phyloP scores from a whole-genome alignment of 371 early-diverging fungal genomes.

The Sporodiniella umbellata region DNA sequence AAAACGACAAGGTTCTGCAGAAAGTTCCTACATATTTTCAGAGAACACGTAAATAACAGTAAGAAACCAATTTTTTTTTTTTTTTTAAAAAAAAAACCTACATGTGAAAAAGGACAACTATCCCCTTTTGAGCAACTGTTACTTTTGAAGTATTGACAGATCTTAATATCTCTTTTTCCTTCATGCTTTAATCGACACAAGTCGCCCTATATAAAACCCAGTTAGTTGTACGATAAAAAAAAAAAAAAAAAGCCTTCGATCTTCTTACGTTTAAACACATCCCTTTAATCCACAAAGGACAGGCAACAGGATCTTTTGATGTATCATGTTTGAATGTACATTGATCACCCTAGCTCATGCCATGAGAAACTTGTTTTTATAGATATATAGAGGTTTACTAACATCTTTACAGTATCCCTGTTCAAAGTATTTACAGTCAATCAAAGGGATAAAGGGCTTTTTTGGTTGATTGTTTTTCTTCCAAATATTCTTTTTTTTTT shows the following conservation, averaged over 20 bases:
- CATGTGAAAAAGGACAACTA: slow-evolving; percentile 31
- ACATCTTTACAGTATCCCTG: slow-evolving; percentile 8
- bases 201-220: slow-evolving; percentile 20
- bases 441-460: not conserved
- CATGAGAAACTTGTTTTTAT: not conserved
- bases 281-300: not conserved
- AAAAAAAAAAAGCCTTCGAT: no score
- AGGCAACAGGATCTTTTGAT: not conserved
- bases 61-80: not conserved
- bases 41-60: no score
- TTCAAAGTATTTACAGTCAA: slow-evolving; percentile 1
- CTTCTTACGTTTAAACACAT: slow-evolving; percentile 4
- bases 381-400: not conserved
- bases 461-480: not conserved
- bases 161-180: not conserved
- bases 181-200: slow-evolving; percentile 23
- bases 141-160: slow-evolving; percentile 30
- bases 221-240: no score
- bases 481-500: not conserved
- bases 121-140: slow-evolving; percentile 22
- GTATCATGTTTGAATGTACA: slow-evolving; percentile 16
- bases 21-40: slow-evolving; percentile 30
- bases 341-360: not conserved
- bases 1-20: slow-evolving; percentile 36
- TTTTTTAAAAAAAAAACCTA: slow-evolving; percentile 5